Percentiles rank a stretch among this genome's conserved stretches.
These are phyloP conservation scores for Diaporthe destruens DNA, from an alignment of 2,329 filamentous ascomycete species.

Conservation along the genomic window DNA sequence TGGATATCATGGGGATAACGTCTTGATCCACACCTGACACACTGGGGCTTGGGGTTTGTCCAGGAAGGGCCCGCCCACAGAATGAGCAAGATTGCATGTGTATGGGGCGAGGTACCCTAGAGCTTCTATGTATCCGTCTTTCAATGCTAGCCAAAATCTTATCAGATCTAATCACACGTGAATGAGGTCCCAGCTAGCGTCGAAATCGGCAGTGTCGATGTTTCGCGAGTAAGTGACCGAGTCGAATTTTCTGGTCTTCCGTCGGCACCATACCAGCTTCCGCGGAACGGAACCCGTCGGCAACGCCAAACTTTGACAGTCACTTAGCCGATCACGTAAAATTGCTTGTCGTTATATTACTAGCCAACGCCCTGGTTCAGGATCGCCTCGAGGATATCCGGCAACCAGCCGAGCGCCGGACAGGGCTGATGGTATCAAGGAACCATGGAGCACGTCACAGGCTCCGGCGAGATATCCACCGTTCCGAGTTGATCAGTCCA, in stretches of 20 bases:
- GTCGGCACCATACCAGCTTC: not conserved
- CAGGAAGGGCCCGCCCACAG: too few relatives aligned
- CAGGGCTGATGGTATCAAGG: conserved; percentile 28
- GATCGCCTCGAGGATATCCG: conserved; percentile 3
- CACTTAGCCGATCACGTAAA: not conserved
- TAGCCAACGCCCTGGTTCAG: not conserved
- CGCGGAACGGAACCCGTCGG: not conserved
- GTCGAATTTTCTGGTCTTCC: not conserved
- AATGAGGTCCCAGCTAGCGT: not conserved
- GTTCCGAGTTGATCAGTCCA: conserved; percentile 14
- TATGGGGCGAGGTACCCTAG: too few relatives aligned
- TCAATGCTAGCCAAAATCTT: not conserved
- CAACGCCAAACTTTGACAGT: not conserved
- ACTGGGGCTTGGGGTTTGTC: not conserved
- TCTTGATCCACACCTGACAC: not conserved
- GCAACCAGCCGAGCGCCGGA: conserved; percentile 1
- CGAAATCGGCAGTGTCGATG: not conserved
- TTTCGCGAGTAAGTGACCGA: conserved; percentile 7
- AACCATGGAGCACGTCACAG: not conserved
- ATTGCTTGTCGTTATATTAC: not conserved
- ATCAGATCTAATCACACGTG: conserved; percentile 16
- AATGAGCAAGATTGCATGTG: too few relatives aligned
- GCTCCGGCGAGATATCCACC: conserved; percentile 3
- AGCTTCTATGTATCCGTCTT: too few relatives aligned
- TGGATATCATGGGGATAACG: not conserved